Base-by-base conservation (phyloP, 2,329 filamentous ascomycete genomes). In the Colletotrichum sp. region DNA sequence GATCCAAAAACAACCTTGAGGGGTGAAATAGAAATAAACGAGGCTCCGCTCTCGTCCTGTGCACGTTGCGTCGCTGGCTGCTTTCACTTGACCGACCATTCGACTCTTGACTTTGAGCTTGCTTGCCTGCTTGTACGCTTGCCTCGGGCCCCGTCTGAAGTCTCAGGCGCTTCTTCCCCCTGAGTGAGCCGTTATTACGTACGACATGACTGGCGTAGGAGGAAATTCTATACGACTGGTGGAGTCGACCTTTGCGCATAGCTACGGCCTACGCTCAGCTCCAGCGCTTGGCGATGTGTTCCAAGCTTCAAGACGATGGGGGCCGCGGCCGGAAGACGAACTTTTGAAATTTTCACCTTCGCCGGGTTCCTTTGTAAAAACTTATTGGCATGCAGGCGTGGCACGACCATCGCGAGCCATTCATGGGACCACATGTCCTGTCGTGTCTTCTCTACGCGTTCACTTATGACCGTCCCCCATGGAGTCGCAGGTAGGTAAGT, bases 191-290 rank as follows among this genome's bases (percentile, higher is more conserved):
- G 60, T 68, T 68, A 64, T 75, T 68, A 72, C 69, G 69, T 75
- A 75, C 70, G 34, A 32, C 44, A 59, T 68, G 39, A 64, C 44
- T 34, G 28, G 15, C 57, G 22, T n/a, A 44, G 24, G 28, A 63
- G 64, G 60, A 36, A 68, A 39, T 55, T 68, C 30, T 63, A 71
- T 57, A 36, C 70, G 64, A 36, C 26, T n/a, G 64, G 73, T 73
- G 73, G 73, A 48, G 73, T 68, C 30, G 18, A 44, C 48, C 24
- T 65, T 59, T 28, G 30, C 70, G 73, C 73, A 72, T 75, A 73
- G 32, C 64, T 39, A 52, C 73, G 70, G 73, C 73, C 39, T 68
- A 39, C 30, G 18, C 22, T 57, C 13, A 26, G 28, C 39, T 44
- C 16, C 55, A 62, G 32, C 64, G 70, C 73, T 39, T 32, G 16